Conservation (phyloP, 306 rosid genomes). For the Acmispon strigosus region DNA sequence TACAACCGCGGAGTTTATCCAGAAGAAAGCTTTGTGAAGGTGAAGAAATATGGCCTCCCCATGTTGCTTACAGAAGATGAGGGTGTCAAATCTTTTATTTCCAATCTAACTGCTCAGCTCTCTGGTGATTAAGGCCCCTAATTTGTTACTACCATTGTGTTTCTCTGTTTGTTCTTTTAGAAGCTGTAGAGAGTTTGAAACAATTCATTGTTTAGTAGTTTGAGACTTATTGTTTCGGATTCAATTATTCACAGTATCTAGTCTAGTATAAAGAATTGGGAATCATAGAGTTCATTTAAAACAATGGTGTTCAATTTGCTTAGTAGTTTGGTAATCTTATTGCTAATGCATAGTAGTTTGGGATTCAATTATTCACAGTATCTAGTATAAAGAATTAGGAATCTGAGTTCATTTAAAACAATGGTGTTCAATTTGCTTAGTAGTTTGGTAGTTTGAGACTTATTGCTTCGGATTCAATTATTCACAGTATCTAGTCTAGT, state of each 20-base stretch:
- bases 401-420: background rate
- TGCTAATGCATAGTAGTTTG: background rate
- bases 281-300: background rate
- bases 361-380: background rate
- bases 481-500: background rate
- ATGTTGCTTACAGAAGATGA: conserved; percentile 93
- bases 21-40: conserved; percentile 85
- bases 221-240: background rate
- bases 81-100: conserved; percentile 75
- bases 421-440: no score
- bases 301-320: background rate
- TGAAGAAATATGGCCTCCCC: conserved; percentile 95
- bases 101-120: conserved; percentile 73
- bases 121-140: conserved; percentile 44
- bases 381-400: no score
- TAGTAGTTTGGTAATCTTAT: background rate
- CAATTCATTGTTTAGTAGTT: background rate
- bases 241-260: background rate
- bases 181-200: background rate
- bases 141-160: background rate
- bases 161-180: background rate
- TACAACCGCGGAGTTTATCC: conserved; percentile 93
- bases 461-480: background rate
- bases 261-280: background rate
- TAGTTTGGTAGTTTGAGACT: background rate